Evolutionary conservation across 2,329 filamentous ascomycete species (phyloP).

Genomic region (Daldinia sp.): DNA sequence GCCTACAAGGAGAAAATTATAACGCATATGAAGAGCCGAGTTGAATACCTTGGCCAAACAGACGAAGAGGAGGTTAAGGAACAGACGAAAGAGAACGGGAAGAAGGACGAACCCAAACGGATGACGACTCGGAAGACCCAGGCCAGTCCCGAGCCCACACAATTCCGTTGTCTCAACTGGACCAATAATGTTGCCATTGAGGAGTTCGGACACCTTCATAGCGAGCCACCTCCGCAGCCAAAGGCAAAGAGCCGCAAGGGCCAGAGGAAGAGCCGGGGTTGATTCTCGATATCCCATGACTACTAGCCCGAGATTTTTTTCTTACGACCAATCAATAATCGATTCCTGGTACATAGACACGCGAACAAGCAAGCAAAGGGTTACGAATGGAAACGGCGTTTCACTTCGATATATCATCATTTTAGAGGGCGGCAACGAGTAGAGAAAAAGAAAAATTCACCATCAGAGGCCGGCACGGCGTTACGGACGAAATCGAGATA

Average conservation of each 20-base stretch:
- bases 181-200: slow-evolving; percentile 65
- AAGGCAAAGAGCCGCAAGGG: slow-evolving; percentile 59
- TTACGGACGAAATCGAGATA: slow-evolving; percentile 4
- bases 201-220: slow-evolving; percentile 66
- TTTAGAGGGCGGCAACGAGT: slow-evolving; percentile 12
- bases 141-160: slow-evolving; percentile 55
- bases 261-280: slow-evolving; percentile 53
- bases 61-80: slow-evolving; percentile 37
- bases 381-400: slow-evolving; percentile 8
- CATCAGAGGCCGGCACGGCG: slow-evolving; percentile 10
- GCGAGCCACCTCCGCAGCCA: slow-evolving; percentile 61
- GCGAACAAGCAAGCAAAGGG: background rate
- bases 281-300: background rate
- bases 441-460: slow-evolving; percentile 17
- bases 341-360: slow-evolving; percentile 9
- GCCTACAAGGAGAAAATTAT: slow-evolving; percentile 78
- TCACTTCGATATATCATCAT: background rate
- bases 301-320: background rate
- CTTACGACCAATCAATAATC: background rate
- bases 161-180: slow-evolving; percentile 62
- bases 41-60: slow-evolving; percentile 70
- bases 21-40: slow-evolving; percentile 81
- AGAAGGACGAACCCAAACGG: slow-evolving; percentile 51
- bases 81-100: slow-evolving; percentile 24
- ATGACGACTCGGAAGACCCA: slow-evolving; percentile 59